Percentiles rank a stretch among this genome's conserved stretches.
Evolutionary conservation across 768 basidiomycete species (phyloP).

Genomic region (Lactarius psammicola): DNA sequence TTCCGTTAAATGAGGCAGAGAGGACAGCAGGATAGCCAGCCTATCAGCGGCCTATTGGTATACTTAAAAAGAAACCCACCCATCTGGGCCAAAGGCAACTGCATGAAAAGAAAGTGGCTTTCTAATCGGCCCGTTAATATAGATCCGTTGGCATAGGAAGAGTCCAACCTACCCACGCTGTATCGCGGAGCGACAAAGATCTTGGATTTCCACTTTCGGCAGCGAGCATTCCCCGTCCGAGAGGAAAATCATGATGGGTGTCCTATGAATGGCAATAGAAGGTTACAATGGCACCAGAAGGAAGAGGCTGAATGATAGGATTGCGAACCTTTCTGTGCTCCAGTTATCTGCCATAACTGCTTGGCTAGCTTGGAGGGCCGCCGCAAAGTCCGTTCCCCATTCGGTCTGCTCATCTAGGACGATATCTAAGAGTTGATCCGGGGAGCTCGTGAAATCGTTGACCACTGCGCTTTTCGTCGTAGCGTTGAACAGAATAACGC

Average conservation of each 20-base stretch:
- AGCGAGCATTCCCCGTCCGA: not conserved
- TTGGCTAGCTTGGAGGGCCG: constrained; percentile 41
- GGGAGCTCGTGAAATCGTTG: too few relatives aligned
- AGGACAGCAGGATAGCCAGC: constrained; percentile 49
- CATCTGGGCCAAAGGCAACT: constrained; percentile 49
- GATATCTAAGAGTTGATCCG: too few relatives aligned
- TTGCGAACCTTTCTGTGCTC: constrained; percentile 49
- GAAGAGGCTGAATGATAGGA: not conserved
- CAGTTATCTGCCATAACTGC: constrained; percentile 44
- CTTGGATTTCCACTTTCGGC: constrained; percentile 39
- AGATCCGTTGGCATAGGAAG: not conserved
- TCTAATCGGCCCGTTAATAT: constrained; percentile 34
- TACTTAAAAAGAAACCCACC: not conserved
- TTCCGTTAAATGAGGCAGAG: constrained; percentile 50
- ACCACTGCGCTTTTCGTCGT: too few relatives aligned
- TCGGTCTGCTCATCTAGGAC: constrained; percentile 23
- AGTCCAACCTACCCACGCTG: constrained; percentile 41
- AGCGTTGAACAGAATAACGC: too few relatives aligned
- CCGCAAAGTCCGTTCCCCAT: constrained; percentile 45
- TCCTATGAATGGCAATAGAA: too few relatives aligned
- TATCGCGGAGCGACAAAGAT: constrained; percentile 45
- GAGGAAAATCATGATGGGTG: too few relatives aligned
- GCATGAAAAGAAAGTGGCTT: constrained; percentile 58
- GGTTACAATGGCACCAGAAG: too few relatives aligned
- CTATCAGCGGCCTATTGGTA: not conserved